Evolutionary conservation across 805 yeast genomes (phyloP).

Genomic region (Metschnikowia kunwiensis): DNA sequence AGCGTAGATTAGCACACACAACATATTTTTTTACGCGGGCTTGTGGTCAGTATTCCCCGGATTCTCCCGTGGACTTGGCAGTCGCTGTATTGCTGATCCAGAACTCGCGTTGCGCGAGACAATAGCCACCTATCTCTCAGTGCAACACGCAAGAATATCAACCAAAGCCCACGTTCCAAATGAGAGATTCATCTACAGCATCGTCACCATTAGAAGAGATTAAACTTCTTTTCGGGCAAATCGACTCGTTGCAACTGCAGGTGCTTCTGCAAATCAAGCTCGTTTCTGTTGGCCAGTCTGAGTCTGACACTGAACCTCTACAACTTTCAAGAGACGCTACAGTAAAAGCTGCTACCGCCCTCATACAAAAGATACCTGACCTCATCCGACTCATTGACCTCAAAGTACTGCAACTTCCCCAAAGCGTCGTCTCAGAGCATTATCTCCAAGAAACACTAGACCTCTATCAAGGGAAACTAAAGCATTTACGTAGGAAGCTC

Average conservation of each 20-base stretch:
- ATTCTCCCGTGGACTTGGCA: no score
- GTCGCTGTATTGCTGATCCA: no score
- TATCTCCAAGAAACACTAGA: conserved; percentile 13
- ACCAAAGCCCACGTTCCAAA: no score
- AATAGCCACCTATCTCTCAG: no score
- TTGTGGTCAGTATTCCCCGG: no score
- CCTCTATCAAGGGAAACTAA: conserved; percentile 22
- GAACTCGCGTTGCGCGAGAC: no score
- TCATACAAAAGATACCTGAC: conserved; percentile 21
- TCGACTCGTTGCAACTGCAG: conserved; percentile 24
- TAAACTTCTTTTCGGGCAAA: conserved; percentile 8
- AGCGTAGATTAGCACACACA: no score
- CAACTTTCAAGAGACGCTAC: conserved; percentile 21
- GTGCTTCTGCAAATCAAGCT: conserved; percentile 19
- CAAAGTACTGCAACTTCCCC: conserved; percentile 8
- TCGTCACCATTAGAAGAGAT: no score
- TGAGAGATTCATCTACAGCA: no score
- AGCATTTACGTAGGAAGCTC: conserved; percentile 23
- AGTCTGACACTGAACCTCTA: conserved; percentile 2
- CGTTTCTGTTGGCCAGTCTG: not conserved
- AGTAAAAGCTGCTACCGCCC: conserved; percentile 18
- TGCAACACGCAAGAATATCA: no score
- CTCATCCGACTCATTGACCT: conserved; percentile 18
- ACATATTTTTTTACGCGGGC: no score
- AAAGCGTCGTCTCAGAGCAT: not conserved